Base-by-base conservation (phyloP, 2,329 filamentous ascomycete genomes). In the Akanthomyces dipterigenus region DNA sequence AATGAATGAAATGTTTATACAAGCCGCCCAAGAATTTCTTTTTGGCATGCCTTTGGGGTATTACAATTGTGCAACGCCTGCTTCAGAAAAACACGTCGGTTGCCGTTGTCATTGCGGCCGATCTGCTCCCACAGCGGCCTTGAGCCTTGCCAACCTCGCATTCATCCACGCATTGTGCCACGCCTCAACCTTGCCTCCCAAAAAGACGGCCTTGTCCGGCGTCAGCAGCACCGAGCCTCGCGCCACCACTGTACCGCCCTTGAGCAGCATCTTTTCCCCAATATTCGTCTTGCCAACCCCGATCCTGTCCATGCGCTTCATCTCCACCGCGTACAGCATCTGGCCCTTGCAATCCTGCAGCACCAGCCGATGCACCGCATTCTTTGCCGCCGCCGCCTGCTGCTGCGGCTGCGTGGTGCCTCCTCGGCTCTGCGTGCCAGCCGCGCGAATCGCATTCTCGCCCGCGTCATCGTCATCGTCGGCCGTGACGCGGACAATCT, bases 171-270 rank as follows among this genome's bases (percentile, higher is more conserved):
- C 80, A 70, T 85, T 87, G 70, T 98, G 90, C 80, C 92, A 84
- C 0, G 78, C 79, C 60, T 97, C 92, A 49, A 98, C 82, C 76
- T 90, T 96, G 0, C 95, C 95, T 2, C 95, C 95, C n/a, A 97
- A 74, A 2, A 96, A 70, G n/a, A 83, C 80, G 59, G 86, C 87
- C 61, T 74, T 85, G 2, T 76, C 77, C 1, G 90, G 87, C 64
- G 91, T 88, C 22, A 99, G 77, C 73, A 98, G 76, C n/a, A 96
- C 69, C 55, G 89, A 82, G 0, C 92, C 95, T 61, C 93, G 81
- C 5, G 89, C 85, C 3, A 96, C 84, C 6, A 85, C 79, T 3
- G 81, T 80, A 5, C 84, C 81, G 64, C 85, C 80, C 65, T 79
- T 85, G 54, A 99, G 73, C 45, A 96, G 68, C 26, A 97, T 69